Base-by-base conservation (phyloP, 1,139 yeast species). In the Yamadazyma songkhlaensis region DNA sequence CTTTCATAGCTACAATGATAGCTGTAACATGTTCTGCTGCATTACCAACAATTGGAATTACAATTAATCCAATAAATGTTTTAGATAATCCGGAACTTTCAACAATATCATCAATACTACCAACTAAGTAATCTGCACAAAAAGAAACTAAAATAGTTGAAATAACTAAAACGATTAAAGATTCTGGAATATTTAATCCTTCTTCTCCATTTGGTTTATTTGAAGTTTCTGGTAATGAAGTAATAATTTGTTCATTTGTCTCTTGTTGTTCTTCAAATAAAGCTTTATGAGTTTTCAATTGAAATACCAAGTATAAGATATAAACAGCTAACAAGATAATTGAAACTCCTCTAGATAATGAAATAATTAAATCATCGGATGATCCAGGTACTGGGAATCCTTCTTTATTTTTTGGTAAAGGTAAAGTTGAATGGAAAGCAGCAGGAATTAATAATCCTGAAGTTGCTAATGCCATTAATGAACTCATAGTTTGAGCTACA, bases 11-110 rank as follows among this genome's bases (percentile, higher is more conserved):
- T 35, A 92, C 97, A 45, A 88, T 77, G 34, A 92, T 84, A 2
- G 97, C 96, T 12, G 97, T 92, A 35, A 87, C 97, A 60, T 92
- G 98, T 63, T 92, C 98, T 10, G 98, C 97, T 2, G 98, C 98
- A 54, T 92, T 92, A 41, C 98, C 98, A 23, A 92, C 97, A 46
- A 94, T 90, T 34, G 98, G 98, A 45, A 92, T 82, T 35, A 92
- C 80, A 51, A 92, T 84, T 49, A 92, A 72, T 60, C 98, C 98
- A 51, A 92, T 88, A 55, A 92, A 92, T 0, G 97, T 90, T 72
- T 90, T 92, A 35, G 96, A 85, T 46, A 92, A 72, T 3, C 96
- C 96, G 3, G 95, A 79, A 29, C 79, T 66, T 44, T 71, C 85
- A 29, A 92, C 98, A 46, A 92, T 80, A 43, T 77, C 83, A 63